Evolutionary conservation across 2,329 filamentous ascomycete genomes (phyloP), one percentile per base, ranked within the genome.

Genomic region (Colletotrichum filicis): DNA sequence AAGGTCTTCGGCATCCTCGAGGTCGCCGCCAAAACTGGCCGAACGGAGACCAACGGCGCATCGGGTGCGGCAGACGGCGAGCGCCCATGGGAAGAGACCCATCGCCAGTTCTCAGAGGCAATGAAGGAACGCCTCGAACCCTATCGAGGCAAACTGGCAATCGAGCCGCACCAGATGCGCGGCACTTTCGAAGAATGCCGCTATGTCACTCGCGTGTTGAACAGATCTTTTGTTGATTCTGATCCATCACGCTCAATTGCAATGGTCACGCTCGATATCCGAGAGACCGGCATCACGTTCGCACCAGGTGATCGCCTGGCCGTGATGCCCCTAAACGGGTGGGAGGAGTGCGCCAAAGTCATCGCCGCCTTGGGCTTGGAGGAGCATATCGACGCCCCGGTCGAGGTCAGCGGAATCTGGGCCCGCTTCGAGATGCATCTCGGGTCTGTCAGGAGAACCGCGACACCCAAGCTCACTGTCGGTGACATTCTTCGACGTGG

Each of bases 1-100:
- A 89, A 89, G 76, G 87, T 89, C 5, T 89, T 88, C 68, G 87
- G 87, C 0, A 86, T 89, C 26, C 83, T 89, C 0, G 87, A 89
- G 71, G 84, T 88, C n/a, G 87, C 87, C 0, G 85, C 83, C 26
- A 89, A 89, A 77, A 87, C 85, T 0, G 87, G 87, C 1, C 82
- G 87, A 3, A 86, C 87, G 0, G 87, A 85, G 71, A 89, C 87
- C 0, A 89, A 89, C 64, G 87, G 87, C 1, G 80, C 83, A 14
- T 87, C 87, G 0, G 87, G 87, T 0, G 82, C 82, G 4, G 80
- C 81, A 1, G 83, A 85, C 63, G 80, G 81, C 3, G 78, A 78
- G 1, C 81, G 85, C 2, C 85, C 86, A 1, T 88, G 86, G 86
- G 86, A 88, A 76, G 85, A 87, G 74, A 86, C 85, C 1, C 86